Evolutionary conservation across 75 land plant species (phyloP), one percentile per base, ranked within the genome.

Genomic region (Pinus taeda): DNA sequence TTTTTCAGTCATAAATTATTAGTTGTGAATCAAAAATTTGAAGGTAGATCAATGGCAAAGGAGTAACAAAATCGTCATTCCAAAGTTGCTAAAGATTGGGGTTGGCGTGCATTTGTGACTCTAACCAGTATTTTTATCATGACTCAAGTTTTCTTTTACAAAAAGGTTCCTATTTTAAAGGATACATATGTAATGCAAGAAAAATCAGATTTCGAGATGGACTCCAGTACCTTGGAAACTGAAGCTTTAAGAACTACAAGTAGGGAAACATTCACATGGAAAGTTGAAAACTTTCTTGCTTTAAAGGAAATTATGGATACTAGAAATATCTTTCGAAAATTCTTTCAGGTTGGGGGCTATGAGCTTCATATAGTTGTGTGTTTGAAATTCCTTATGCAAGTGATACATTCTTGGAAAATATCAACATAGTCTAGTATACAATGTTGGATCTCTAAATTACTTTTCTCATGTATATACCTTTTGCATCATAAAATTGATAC

Each of bases 261-360:
- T 74, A 84, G 82, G 42, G 89, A 91, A 30, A 85, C 92, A 20
- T 95, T 97, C 66, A 92, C 91, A 2, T 97, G 99, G 99, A 93
- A 81, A 77, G 98, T 97, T 74, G 99, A 97, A 79, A 97, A 97
- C 77, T 97, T 97, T 88, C 76, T 92, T 66, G 84, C 99, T 29
- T 97, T 97, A 81, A 97, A 97, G 86, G 98, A 97, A 82, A 97
- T 97, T 57, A 95, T 97, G 98, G 99, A 95, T 72, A 95, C 98
- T 0, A 83, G 95, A 18, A 97, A 97, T 72, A 95, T 97, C 30
- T 97, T 95, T 78, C 92, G 99, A 91, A 94, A 95, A 76, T 97
- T 91, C 79, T 97, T 97, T 84, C 95, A 94, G 80, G 99, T 92
- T 77, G 98, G 93, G 58, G 98, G 98, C 69, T 97, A 95, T 89